Evolutionary conservation across 2,329 filamentous ascomycete genomes (phyloP).

Genomic region (Aaosphaeria pasadenensis): DNA sequence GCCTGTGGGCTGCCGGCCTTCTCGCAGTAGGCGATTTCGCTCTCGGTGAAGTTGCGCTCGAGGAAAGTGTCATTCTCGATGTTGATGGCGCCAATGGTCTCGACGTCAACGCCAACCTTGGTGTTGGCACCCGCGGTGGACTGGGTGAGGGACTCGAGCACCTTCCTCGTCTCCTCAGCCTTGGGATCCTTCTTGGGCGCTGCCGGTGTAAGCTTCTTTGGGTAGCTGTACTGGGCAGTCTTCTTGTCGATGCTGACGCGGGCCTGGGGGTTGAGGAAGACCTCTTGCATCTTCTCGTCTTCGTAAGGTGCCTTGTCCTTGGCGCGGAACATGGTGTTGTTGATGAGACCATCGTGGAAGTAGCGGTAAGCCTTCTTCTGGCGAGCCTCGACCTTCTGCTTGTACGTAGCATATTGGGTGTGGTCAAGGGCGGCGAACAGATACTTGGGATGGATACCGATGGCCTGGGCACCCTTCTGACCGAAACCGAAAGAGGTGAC

Average conservation of each 20-base stretch:
- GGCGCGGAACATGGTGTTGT: slow-evolving; percentile 95
- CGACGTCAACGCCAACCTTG: slow-evolving; percentile 91
- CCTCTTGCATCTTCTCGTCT: slow-evolving; percentile 78
- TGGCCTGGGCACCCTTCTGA: slow-evolving; percentile 96
- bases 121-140: slow-evolving; percentile 58
- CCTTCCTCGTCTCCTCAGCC: slow-evolving; percentile 63
- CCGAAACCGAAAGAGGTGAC: slow-evolving; percentile 99
- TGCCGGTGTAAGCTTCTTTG: slow-evolving; percentile 49
- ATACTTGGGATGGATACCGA: slow-evolving; percentile 96
- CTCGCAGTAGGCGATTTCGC: slow-evolving; percentile 83
- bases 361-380: slow-evolving; percentile 99
- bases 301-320: slow-evolving; percentile 89
- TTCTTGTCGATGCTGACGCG: slow-evolving; percentile 86
- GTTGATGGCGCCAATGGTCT: slow-evolving; percentile 83
- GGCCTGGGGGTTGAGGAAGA: slow-evolving; percentile 92
- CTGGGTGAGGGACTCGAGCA: slow-evolving; percentile 74
- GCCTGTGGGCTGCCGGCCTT: slow-evolving; percentile 76
- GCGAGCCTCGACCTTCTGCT: slow-evolving; percentile 80
- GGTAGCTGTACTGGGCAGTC: slow-evolving; percentile 72
- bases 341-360: slow-evolving; percentile 98
- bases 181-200: slow-evolving; percentile 62
- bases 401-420: slow-evolving; percentile 77
- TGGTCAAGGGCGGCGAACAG: slow-evolving; percentile 92
- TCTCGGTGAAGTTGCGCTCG: slow-evolving; percentile 85
- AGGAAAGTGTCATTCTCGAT: slow-evolving; percentile 93